These are phyloP conservation scores for Ambrosiella xylebori DNA, from an alignment of 2,329 filamentous ascomycete species.

Conservation along the genomic window DNA sequence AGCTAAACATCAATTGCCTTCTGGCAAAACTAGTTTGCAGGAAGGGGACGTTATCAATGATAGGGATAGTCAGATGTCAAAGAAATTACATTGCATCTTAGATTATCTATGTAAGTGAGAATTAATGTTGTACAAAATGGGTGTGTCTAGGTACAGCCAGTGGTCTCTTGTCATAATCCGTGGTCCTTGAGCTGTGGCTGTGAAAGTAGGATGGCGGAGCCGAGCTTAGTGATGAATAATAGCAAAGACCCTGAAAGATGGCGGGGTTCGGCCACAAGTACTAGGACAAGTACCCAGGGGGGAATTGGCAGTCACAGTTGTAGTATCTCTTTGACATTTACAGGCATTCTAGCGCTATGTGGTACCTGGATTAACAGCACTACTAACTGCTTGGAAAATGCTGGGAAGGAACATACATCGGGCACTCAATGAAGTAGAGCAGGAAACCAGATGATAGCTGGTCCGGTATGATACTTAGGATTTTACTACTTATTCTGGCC, in stretches of 20 bases:
- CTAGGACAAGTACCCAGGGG: neutral
- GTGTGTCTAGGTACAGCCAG: neutral
- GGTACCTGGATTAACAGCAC: neutral
- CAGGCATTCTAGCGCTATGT: neutral
- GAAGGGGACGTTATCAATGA: no score
- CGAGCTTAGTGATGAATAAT: neutral
- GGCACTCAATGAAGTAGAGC: constrained; percentile 6
- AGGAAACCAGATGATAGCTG: constrained; percentile 1
- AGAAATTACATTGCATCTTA: no score
- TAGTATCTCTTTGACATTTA: neutral
- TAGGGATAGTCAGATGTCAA: no score
- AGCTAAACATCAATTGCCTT: no score
- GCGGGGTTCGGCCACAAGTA: constrained; percentile 3
- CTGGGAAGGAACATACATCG: constrained; percentile 3
- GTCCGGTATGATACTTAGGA: neutral
- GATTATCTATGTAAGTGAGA: no score
- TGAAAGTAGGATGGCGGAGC: neutral
- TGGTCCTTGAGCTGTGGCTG: neutral
- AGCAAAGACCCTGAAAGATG: neutral
- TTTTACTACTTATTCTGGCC: constrained; percentile 7
- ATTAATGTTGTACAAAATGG: neutral
- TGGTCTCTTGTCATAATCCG: neutral
- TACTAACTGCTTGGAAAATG: neutral
- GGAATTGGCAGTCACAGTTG: neutral
- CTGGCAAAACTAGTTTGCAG: no score